A percentile compares a stretch with the other conserved stretches of the same genome.
Conservation (phyloP, 75 land plant genomes). For the Cryptomeria japonica region DNA sequence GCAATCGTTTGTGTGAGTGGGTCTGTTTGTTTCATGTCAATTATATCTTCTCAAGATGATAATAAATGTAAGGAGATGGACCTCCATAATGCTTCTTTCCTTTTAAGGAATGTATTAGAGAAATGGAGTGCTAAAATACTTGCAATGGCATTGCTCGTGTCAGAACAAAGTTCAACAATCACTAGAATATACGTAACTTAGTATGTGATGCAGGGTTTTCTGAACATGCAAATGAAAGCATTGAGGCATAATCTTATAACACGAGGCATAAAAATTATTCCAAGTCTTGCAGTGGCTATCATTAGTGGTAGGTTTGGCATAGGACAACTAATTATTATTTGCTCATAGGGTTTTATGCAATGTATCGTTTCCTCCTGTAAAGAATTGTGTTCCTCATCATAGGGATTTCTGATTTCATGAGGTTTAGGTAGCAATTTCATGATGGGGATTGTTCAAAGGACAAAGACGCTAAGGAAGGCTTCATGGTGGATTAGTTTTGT, state of each 20-base stretch:
- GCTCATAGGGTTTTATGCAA: too few species aligned
- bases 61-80: neutral
- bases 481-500: too few species aligned
- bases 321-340: constrained; percentile 67
- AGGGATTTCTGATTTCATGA: too few species aligned
- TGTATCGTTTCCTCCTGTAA: too few species aligned
- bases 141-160: constrained; percentile 32
- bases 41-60: neutral
- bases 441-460: too few species aligned
- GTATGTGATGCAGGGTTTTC: constrained; percentile 68
- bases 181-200: constrained; percentile 37
- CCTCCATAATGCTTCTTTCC: neutral
- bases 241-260: constrained; percentile 74
- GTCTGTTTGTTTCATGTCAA: neutral
- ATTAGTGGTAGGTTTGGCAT: constrained; percentile 68
- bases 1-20: neutral
- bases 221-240: constrained; percentile 58
- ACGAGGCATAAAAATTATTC: constrained; percentile 63
- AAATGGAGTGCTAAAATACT: constrained; percentile 17
- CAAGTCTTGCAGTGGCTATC: constrained; percentile 69
- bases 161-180: constrained; percentile 41
- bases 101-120: constrained; percentile 17
- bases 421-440: too few species aligned
- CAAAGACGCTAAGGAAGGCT: too few species aligned
- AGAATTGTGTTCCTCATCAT: too few species aligned